Percentiles rank a stretch among this genome's conserved stretches.
phyloP scores from a whole-genome alignment of 2,329 filamentous ascomycete genomes.

The Penicillium corylophilum region DNA sequence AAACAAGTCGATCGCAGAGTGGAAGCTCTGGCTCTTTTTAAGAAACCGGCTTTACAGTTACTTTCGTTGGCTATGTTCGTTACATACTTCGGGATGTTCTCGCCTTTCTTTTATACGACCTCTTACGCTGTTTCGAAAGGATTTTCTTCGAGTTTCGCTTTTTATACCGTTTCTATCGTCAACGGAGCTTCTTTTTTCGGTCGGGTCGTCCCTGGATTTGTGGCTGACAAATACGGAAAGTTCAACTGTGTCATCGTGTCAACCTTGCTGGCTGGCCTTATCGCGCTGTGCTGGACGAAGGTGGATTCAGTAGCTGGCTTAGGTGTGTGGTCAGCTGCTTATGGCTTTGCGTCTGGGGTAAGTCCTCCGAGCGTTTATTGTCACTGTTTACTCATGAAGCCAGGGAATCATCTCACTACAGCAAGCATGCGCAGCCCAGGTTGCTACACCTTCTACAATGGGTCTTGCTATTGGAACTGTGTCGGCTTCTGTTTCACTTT shows the following conservation, averaged over 20 bases:
- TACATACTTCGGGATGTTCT: constrained; percentile 41
- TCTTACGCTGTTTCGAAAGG: constrained; percentile 30
- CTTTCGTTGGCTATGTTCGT: constrained; percentile 36
- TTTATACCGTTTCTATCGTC: constrained; percentile 41
- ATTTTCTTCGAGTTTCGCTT: constrained; percentile 31
- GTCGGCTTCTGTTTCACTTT: constrained; percentile 44
- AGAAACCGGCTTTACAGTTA: constrained; percentile 24
- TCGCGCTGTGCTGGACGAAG: constrained; percentile 49
- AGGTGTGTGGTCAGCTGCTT: constrained; percentile 46
- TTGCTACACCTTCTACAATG: constrained; percentile 40
- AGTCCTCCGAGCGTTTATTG: constrained; percentile 6
- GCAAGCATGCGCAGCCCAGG: constrained; percentile 45
- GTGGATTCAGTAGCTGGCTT: constrained; percentile 45
- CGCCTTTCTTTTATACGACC: constrained; percentile 40
- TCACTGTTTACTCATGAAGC: neutral
- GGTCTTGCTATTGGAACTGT: constrained; percentile 47
- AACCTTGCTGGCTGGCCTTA: constrained; percentile 33
- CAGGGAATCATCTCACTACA: constrained; percentile 51
- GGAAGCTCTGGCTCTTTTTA: constrained; percentile 12
- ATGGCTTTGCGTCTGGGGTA: constrained; percentile 50
- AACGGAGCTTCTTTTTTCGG: constrained; percentile 42
- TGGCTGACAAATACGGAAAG: constrained; percentile 37
- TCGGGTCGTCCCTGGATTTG: constrained; percentile 35
- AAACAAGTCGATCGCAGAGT: constrained; percentile 6
- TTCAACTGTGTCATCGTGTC: constrained; percentile 35